A percentile compares a stretch with the other conserved stretches of the same genome.
These are phyloP conservation scores for Phytophthora pluvialis DNA, from an alignment of 352 stramenopile species.

Conservation along the genomic window DNA sequence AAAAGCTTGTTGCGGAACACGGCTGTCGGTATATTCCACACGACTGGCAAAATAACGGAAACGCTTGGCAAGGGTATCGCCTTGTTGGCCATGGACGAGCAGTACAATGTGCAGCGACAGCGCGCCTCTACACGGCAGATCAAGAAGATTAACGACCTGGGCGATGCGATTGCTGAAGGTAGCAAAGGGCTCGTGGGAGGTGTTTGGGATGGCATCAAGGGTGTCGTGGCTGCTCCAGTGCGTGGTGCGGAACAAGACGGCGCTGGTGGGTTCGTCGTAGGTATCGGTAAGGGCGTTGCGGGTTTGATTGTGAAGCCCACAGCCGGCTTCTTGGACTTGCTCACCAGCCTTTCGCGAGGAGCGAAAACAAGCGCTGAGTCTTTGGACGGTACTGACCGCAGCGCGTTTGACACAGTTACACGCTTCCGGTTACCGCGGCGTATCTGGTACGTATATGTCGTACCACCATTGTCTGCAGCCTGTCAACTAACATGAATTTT, in stretches of 20 bases:
- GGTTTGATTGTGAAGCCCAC: slow-evolving; percentile 87
- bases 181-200: slow-evolving; percentile 80
- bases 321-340: slow-evolving; percentile 80
- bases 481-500: slow-evolving; percentile 4
- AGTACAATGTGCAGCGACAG: slow-evolving; percentile 88
- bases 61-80: slow-evolving; percentile 89
- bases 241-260: slow-evolving; percentile 79
- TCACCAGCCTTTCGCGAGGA: slow-evolving; percentile 81
- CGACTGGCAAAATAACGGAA: slow-evolving; percentile 90
- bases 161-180: slow-evolving; percentile 83
- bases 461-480: neutral
- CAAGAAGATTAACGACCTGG: slow-evolving; percentile 80
- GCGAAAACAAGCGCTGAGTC: slow-evolving; percentile 85
- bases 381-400: slow-evolving; percentile 66
- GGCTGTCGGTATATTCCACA: slow-evolving; percentile 89
- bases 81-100: slow-evolving; percentile 85
- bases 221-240: slow-evolving; percentile 78
- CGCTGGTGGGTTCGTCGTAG: slow-evolving; percentile 81
- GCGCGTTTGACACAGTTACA: slow-evolving; percentile 50
- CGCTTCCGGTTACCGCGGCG: slow-evolving; percentile 74
- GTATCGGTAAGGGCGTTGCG: slow-evolving; percentile 85
- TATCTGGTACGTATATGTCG: slow-evolving; percentile 61
- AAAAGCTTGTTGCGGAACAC: slow-evolving; percentile 90
- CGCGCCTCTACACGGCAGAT: slow-evolving; percentile 77
- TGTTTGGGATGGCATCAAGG: slow-evolving; percentile 86